These are phyloP conservation scores for Tricholomella constricta DNA, from an alignment of 768 basidiomycete genomes.

Conservation along the genomic window DNA sequence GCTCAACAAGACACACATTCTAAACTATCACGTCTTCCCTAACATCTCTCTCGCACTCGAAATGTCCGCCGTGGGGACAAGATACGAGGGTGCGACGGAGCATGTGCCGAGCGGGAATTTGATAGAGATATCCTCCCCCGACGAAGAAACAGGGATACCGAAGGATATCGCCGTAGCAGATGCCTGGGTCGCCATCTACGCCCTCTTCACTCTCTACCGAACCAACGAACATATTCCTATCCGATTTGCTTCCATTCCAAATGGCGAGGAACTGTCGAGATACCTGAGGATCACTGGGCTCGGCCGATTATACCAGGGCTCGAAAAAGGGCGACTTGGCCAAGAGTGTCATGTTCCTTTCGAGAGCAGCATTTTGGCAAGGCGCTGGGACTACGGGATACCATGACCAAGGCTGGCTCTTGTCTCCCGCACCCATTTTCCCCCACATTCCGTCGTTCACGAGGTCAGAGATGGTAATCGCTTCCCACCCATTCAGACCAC, in stretches of 20 bases:
- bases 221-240: constrained; percentile 44
- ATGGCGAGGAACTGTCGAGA: constrained; percentile 30
- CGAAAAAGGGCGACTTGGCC: constrained; percentile 13
- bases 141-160: constrained; percentile 14
- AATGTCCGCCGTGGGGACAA: constrained; percentile 28
- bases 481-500: constrained; percentile 52
- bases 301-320: constrained; percentile 21
- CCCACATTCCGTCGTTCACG: constrained; percentile 42
- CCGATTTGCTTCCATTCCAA: constrained; percentile 30
- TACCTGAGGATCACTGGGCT: constrained; percentile 45
- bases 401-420: constrained; percentile 29
- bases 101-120: constrained; percentile 32
- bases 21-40: constrained; percentile 18
- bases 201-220: constrained; percentile 40
- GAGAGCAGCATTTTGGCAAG: constrained; percentile 51
- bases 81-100: constrained; percentile 27
- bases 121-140: constrained; percentile 23
- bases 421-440: constrained; percentile 33
- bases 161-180: constrained; percentile 29
- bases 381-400: constrained; percentile 42
- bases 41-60: constrained; percentile 22
- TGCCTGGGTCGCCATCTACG: constrained; percentile 43
- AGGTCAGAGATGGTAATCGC: constrained; percentile 47
- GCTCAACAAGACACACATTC: constrained; percentile 22
- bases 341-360: constrained; percentile 38